Evolutionary conservation across 78 protist genomes (phyloP).

Genomic region (Dictyostelium purpureum): DNA sequence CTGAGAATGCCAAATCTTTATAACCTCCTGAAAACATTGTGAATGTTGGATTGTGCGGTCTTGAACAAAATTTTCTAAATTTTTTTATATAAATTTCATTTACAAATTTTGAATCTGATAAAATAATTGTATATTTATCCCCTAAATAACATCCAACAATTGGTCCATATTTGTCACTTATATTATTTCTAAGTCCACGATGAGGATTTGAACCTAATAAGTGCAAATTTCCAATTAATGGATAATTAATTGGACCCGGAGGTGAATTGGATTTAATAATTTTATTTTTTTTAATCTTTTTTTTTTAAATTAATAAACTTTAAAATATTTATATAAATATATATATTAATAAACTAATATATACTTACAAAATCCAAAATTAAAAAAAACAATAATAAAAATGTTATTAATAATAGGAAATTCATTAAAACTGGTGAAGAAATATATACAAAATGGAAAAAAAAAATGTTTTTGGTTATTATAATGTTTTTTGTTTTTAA

Average conservation of each 20-base stretch:
- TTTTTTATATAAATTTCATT: slow-evolving; percentile 39
- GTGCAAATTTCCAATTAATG: slow-evolving; percentile 9
- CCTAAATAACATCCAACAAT: slow-evolving; percentile 8
- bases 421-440: too few relatives aligned
- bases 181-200: not conserved
- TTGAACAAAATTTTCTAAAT: not conserved
- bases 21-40: not conserved
- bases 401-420: not conserved
- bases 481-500: too few relatives aligned
- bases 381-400: not conserved
- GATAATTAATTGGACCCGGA: slow-evolving; percentile 18
- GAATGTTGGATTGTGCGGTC: slow-evolving; percentile 12
- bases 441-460: too few relatives aligned
- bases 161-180: slow-evolving; percentile 18
- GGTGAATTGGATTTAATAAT: not conserved
- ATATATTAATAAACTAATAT: not conserved
- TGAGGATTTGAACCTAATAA: not conserved
- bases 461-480: too few relatives aligned
- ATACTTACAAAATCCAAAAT: not conserved
- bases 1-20: not conserved
- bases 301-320: not conserved
- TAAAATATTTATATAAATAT: not conserved
- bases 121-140: slow-evolving; percentile 18
- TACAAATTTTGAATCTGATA: not conserved
- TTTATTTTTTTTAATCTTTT: slow-evolving; percentile 29